Base-by-base conservation (phyloP, 345 rosid species). In the Toxicodendron radicans region DNA sequence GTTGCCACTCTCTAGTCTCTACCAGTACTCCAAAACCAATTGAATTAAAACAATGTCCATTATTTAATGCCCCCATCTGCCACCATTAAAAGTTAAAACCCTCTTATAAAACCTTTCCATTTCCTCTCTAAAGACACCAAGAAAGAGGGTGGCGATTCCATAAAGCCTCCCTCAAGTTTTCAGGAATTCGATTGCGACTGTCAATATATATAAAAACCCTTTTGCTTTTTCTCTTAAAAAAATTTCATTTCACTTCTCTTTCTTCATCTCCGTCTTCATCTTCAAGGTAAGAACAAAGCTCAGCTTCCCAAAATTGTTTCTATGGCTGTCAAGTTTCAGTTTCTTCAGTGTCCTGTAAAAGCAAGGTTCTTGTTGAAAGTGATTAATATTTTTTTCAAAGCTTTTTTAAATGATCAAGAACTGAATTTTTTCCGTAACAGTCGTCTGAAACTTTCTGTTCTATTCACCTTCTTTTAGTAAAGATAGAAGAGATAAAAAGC, bases 151-250 rank as follows among this genome's bases (percentile, higher is more conserved):
- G 64, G 18, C 7, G 66, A 48, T n/a, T 32, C 32, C 11, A 27
- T 57, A 69, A 66, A 27, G 71, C 41, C 38, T 45, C 38, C 64
- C 18, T 63, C 38, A 65, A 24, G 32, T 45, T 51, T 72, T 18
- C 33, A 69, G 78, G 73, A 59, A 38, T 66, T 27, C 20, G 60
- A 78, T 38, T 61, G 69, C 49, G 58, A 78, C 64, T 16, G 72
- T 38, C 9, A 38, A 9, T 9, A 38, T 68, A 30, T 17, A 67
- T 21, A 61, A 54, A 46, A 67, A 49, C 35, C 52, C 78, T 76
- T 64, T 68, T 63, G 56, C 77, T 56, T 54, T 72, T 72, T 27
- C 10, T 5, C n/a, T 64, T 10, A 38, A 8, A 38, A 27, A 73
- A 63, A 23, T 33, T 33, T 38, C 64, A 17, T 14, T 30, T 5